Evolutionary conservation across 306 rosid species (phyloP), one percentile per base, ranked within the genome.

Genomic region (Cucumis melo): DNA sequence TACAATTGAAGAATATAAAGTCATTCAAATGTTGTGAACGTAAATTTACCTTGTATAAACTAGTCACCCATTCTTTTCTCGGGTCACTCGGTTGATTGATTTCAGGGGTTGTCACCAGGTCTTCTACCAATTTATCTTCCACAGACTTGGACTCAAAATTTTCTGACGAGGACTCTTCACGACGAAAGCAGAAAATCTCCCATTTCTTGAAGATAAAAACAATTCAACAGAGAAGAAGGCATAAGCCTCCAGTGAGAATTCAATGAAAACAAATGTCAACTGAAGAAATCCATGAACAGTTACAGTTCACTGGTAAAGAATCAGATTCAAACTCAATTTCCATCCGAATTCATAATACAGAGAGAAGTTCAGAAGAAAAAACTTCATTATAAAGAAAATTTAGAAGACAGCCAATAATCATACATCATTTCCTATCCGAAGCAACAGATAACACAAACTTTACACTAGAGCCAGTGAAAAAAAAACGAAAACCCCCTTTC

Each of bases 61-160:
- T 51, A 8, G 77, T 17, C 39, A 10, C 16, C 27, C 77, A 29
- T 27, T 51, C 77, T 51, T 51, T 73, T 32, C 62, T 48, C 17
- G 42, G 53, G 16, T 73, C 77, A 50, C 14, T 51, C 8, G 61
- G 44, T 73, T 73, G 77, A 32, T 17, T 73, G 39, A 73, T 6
- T 27, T 73, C 77, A 19, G 77, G 77, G 16, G 46, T 32, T 3
- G 77, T 17, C 77, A 29, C 77, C 42, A 73, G 57, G 5, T 73
- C 77, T 73, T 73, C 77, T 23, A 39, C 57, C 61, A 73, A 73
- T 51, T 73, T 73, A 19, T 51, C 77, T 29, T 73, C 77, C 46
- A 19, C 77, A 73, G 44, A 27, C 44, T 29, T 17, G 46, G 77
- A 29, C 44, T 29, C 61, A 19, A 51, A 9, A 73, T 51, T 29